phyloP scores from a whole-genome alignment of 2,329 filamentous ascomycete genomes.

The Ceratocystis papillata region DNA sequence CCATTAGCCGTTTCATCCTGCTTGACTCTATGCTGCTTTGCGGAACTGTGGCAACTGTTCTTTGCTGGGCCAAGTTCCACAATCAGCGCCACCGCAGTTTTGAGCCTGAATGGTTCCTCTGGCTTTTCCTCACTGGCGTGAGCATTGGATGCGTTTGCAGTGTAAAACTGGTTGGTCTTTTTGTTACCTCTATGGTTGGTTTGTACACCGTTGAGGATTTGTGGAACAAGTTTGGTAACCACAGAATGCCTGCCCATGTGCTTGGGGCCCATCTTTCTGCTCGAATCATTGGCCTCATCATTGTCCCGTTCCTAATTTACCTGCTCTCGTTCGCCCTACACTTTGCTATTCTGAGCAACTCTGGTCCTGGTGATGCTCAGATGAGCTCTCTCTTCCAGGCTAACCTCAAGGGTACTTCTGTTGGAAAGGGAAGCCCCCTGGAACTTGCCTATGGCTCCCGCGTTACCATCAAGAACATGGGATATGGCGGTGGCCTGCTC shows the following conservation, averaged over 20 bases:
- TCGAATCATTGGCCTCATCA: slow-evolving; percentile 74
- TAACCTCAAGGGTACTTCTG: slow-evolving; percentile 84
- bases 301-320: slow-evolving; percentile 84
- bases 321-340: slow-evolving; percentile 92
- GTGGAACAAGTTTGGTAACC: slow-evolving; percentile 94
- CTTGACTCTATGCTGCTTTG: slow-evolving; percentile 97
- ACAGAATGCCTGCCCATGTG: slow-evolving; percentile 74
- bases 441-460: slow-evolving; percentile 84
- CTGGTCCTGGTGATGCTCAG: slow-evolving; percentile 93
- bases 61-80: slow-evolving; percentile 97
- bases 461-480: slow-evolving; percentile 97
- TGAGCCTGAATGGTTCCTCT: slow-evolving; percentile 82
- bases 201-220: slow-evolving; percentile 93
- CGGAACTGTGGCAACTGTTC: slow-evolving; percentile 93
- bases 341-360: slow-evolving; percentile 86
- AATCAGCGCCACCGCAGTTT: slow-evolving; percentile 76
- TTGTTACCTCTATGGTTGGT: slow-evolving; percentile 87
- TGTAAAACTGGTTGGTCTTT: slow-evolving; percentile 96
- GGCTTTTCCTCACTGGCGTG: slow-evolving; percentile 85
- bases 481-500: slow-evolving; percentile 89
- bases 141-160: slow-evolving; percentile 98
- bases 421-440: slow-evolving; percentile 86
- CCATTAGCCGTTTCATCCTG: slow-evolving; percentile 95
- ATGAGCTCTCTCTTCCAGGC: slow-evolving; percentile 99
- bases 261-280: slow-evolving; percentile 69